Conservation (phyloP, 2,329 filamentous ascomycete genomes). For the Furcasterigmium furcatum region DNA sequence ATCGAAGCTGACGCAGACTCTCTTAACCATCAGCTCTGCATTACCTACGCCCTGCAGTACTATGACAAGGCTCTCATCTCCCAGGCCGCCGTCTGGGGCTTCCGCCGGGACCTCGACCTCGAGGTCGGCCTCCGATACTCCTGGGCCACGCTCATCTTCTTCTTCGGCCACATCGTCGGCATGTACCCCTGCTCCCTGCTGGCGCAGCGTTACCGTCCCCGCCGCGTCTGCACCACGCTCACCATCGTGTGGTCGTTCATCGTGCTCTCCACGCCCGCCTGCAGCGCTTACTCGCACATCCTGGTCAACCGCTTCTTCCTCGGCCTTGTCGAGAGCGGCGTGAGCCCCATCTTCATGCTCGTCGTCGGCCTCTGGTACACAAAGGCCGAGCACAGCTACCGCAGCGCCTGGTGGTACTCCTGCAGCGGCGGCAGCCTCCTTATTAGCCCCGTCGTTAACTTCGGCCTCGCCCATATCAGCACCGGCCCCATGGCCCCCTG, state of each 20-base stretch:
- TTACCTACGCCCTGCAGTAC: slow-evolving; percentile 42
- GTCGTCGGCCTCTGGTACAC: slow-evolving; percentile 41
- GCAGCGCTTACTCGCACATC: slow-evolving; percentile 29
- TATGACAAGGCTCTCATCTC: slow-evolving; percentile 52
- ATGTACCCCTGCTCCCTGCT: slow-evolving; percentile 37
- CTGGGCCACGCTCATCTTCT: slow-evolving; percentile 41
- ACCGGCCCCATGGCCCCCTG: slow-evolving; percentile 40
- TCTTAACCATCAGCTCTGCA: slow-evolving; percentile 24
- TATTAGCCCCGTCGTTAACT: slow-evolving; percentile 43
- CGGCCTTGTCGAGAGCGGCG: slow-evolving; percentile 51
- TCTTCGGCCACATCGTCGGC: slow-evolving; percentile 44
- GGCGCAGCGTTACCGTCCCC: slow-evolving; percentile 41
- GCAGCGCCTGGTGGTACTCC: slow-evolving; percentile 35
- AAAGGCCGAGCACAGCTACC: slow-evolving; percentile 34
- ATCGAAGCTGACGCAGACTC: too few species aligned
- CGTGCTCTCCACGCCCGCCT: slow-evolving; percentile 32
- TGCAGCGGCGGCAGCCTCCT: slow-evolving; percentile 40
- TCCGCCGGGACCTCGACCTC: slow-evolving; percentile 35
- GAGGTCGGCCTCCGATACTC: slow-evolving; percentile 37
- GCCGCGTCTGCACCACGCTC: slow-evolving; percentile 35
- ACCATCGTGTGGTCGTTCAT: slow-evolving; percentile 32
- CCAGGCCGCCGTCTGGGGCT: slow-evolving; percentile 31
- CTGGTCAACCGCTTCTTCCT: slow-evolving; percentile 50
- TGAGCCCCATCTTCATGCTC: slow-evolving; percentile 55
- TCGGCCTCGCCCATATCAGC: slow-evolving; percentile 44